phyloP scores from a whole-genome alignment of 495 filamentous ascomycete genomes.

The Aspergillus bridgeri region DNA sequence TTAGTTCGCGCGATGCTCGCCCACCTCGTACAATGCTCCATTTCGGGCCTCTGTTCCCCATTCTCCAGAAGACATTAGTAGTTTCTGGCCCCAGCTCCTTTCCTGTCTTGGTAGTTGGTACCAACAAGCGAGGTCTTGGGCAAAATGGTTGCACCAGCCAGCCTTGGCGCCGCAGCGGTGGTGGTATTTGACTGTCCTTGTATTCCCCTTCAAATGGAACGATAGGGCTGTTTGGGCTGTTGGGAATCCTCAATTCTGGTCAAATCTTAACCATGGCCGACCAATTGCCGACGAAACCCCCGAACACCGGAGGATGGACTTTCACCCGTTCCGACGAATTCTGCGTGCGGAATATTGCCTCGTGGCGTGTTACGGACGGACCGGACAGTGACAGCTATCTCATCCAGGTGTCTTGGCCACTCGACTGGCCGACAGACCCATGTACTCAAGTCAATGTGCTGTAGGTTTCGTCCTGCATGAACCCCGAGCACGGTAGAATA shows the following conservation, averaged over 20 bases:
- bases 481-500: neutral
- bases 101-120: neutral
- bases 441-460: slow-evolving; percentile 14
- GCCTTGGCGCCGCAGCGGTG: neutral
- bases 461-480: slow-evolving; percentile 7
- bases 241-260: neutral
- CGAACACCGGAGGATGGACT: neutral
- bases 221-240: neutral
- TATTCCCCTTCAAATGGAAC: neutral
- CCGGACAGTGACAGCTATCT: slow-evolving; percentile 10
- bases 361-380: slow-evolving; percentile 13
- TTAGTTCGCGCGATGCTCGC: neutral
- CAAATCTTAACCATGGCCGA: neutral
- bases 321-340: slow-evolving; percentile 6
- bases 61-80: neutral
- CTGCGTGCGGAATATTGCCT: slow-evolving; percentile 12
- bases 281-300: neutral
- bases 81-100: neutral
- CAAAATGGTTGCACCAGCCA: neutral
- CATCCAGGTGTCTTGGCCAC: slow-evolving; percentile 23
- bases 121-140: neutral
- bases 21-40: neutral
- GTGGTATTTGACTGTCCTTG: neutral
- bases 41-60: neutral
- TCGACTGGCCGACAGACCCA: slow-evolving; percentile 11